phyloP scores from a whole-genome alignment of 1,139 yeast species.

The Meyerozyma elateridarum region DNA sequence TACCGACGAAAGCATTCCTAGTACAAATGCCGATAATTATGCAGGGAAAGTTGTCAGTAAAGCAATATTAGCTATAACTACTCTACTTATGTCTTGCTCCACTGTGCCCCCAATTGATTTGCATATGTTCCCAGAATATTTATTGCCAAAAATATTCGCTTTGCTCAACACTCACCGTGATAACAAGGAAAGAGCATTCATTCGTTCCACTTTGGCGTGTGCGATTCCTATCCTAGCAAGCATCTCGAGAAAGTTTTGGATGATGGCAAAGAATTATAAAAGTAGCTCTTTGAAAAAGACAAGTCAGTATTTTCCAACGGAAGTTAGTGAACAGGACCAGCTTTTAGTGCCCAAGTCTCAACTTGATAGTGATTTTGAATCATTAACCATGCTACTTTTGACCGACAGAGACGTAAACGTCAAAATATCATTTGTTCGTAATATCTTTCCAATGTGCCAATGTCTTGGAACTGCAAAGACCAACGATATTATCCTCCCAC shows the following conservation, averaged over 20 bases:
- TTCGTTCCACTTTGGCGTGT: constrained; percentile 65
- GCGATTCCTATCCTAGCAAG: constrained; percentile 68
- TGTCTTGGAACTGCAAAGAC: constrained; percentile 85
- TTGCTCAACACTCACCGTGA: constrained; percentile 29
- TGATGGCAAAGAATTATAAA: constrained; percentile 57
- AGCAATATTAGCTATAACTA: constrained; percentile 55
- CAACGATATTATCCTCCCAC: constrained; percentile 83
- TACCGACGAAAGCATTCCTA: constrained; percentile 4
- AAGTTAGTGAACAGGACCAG: constrained; percentile 11
- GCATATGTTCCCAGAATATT: constrained; percentile 72
- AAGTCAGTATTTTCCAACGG: constrained; percentile 5
- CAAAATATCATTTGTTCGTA: constrained; percentile 60
- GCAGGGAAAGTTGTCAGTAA: constrained; percentile 51
- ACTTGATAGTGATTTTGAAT: constrained; percentile 50
- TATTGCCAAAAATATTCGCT: constrained; percentile 62
- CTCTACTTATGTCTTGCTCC: constrained; percentile 61
- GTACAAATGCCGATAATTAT: constrained; percentile 4
- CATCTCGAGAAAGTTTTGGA: constrained; percentile 59
- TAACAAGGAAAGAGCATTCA: constrained; percentile 32
- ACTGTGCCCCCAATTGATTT: constrained; percentile 72
- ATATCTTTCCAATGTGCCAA: constrained; percentile 70
- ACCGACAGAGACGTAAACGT: constrained; percentile 68
- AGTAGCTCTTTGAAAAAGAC: constrained; percentile 19
- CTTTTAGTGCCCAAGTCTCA: constrained; percentile 25
- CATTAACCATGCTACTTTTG: constrained; percentile 56